Base-by-base conservation (phyloP, 2,329 filamentous ascomycete genomes). In the Domatiomyces globalis region DNA sequence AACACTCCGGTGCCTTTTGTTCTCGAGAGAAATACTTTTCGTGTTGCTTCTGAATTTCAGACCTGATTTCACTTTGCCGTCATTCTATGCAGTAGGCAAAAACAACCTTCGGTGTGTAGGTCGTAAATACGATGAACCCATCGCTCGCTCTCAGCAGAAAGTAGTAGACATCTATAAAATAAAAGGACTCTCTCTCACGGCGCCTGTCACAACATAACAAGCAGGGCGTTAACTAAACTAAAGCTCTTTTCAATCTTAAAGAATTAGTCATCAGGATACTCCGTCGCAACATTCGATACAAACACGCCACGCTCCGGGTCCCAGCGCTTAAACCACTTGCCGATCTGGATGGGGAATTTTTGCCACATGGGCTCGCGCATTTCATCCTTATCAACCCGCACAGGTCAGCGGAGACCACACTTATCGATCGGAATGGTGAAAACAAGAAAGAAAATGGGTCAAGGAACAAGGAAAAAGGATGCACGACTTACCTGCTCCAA, bases 321-420 rank as follows among this genome's bases (percentile, higher is more conserved):
- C 74, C 88, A 96, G 43, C 87, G 75, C 67, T 87, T 94, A 67
- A 98, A 96, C 66, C 86, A 87, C 60, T 83, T 84, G 0, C 92
- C 92, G 2, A 88, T 87, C 52, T 60, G 56, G 20, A 61, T 52
- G 17, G 51, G 50, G 48, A 61, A 61, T 2, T 48, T 49, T 9
- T 54, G 52, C 44, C 55, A 25, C 45, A 54, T 36, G 9, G 58
- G 85, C 68, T 45, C 73, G n/a, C 76, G 68, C 0, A 77, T 73
- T 2, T 83, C 68, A 33, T 72, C 58, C 58, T 39, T 39, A 15
- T 39, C 12, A 10, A 39, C 22, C 3, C 22, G 22, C 22, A 25
- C 22, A 25, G 22, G 6, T 25, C 6, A 25, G 22, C 6, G 3
- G 22, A 25, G 22, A 25, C 22, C 6, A 6, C 22, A 25, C 22